Conservation (phyloP, 192 early-diverging fungal genomes). For the Mortierella claussenii region DNA sequence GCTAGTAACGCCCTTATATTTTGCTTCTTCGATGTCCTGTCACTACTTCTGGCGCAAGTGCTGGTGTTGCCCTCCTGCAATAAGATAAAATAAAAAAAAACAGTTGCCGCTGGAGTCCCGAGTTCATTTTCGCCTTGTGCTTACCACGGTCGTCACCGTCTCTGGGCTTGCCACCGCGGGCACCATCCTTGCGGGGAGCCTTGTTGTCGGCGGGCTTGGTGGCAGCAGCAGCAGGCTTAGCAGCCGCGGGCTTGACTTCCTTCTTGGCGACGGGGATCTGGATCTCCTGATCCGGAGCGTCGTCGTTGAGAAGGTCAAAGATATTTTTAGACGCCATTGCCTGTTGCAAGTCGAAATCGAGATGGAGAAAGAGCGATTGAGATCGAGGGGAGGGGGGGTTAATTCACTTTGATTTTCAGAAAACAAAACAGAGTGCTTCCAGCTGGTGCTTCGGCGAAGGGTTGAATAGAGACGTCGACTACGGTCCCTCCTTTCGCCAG, state of each 20-base stretch:
- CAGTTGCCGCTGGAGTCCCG: too few relatives aligned
- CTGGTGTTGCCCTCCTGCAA: too few relatives aligned
- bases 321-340: slow-evolving; percentile 58
- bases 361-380: background rate
- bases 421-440: too few relatives aligned
- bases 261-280: slow-evolving; percentile 54
- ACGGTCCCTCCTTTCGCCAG: too few relatives aligned
- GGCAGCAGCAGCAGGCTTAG: slow-evolving; percentile 36
- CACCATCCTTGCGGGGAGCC: slow-evolving; percentile 52
- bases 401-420: slow-evolving; percentile 11
- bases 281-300: slow-evolving; percentile 55
- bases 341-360: slow-evolving; percentile 11
- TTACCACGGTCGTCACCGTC: slow-evolving; percentile 53
- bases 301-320: slow-evolving; percentile 59
- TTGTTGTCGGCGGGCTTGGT: slow-evolving; percentile 46
- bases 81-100: too few relatives aligned
- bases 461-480: too few relatives aligned
- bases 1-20: too few relatives aligned
- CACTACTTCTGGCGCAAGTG: too few relatives aligned
- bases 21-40: too few relatives aligned
- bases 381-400: slow-evolving; percentile 7
- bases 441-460: too few relatives aligned
- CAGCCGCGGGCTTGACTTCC: slow-evolving; percentile 43
- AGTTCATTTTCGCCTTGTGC: too few relatives aligned
- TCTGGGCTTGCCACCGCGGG: slow-evolving; percentile 51